phyloP scores from a whole-genome alignment of 73 alveolate species.

The Symbiodinium natans region DNA sequence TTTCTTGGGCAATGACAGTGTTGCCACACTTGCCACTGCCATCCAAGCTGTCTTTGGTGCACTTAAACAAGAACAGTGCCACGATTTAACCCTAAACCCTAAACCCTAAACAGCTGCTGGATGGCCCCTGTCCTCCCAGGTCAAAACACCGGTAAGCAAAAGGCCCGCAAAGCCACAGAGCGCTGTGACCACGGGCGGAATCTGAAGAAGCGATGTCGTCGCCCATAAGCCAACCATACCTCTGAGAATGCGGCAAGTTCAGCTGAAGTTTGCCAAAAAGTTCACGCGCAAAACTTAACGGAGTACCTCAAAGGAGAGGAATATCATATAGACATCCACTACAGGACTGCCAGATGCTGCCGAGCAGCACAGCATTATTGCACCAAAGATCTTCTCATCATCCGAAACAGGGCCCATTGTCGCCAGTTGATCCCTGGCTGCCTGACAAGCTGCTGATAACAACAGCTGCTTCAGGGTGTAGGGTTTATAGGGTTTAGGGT shows the following conservation, averaged over 20 bases:
- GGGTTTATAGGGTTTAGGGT: too few relatives aligned
- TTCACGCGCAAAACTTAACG: too few relatives aligned
- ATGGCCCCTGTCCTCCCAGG: constrained; percentile 47
- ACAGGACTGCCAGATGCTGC: not conserved
- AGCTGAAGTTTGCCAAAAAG: not conserved
- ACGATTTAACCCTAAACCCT: too few relatives aligned
- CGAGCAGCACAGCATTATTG: not conserved
- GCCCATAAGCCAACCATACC: constrained; percentile 90
- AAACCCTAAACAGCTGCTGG: too few relatives aligned
- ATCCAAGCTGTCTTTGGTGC: too few relatives aligned
- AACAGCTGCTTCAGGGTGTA: too few relatives aligned
- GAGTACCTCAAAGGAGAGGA: not conserved
- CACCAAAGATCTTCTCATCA: constrained; percentile 73
- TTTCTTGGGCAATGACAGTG: too few relatives aligned
- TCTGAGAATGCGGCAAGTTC: not conserved
- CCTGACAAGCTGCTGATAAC: too few relatives aligned
- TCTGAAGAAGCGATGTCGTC: constrained; percentile 29
- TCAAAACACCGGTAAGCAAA: constrained; percentile 54
- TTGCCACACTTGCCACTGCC: too few relatives aligned
- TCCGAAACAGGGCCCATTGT: constrained; percentile 80
- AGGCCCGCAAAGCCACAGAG: constrained; percentile 61
- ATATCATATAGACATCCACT: not conserved
- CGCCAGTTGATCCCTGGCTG: constrained; percentile 57
- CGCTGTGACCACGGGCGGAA: constrained; percentile 52
- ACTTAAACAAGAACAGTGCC: too few relatives aligned